Evolutionary conservation across 1,139 yeast genomes (phyloP).

Genomic region (Suhomyces taliae): DNA sequence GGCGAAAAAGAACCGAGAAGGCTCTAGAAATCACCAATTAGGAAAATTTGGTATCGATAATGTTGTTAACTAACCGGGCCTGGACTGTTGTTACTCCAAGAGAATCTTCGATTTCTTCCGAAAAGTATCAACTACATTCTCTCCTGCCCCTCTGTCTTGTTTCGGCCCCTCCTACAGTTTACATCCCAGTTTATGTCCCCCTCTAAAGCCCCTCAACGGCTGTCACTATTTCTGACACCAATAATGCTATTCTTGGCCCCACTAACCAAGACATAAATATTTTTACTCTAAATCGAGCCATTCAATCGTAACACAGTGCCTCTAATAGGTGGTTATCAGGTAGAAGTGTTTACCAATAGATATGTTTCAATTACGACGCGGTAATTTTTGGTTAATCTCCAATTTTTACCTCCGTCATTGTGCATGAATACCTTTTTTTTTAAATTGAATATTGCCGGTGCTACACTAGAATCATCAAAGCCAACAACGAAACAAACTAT

Average conservation of each 20-base stretch:
- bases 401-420: not conserved
- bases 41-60: not conserved
- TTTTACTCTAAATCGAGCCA: not conserved
- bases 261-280: not conserved
- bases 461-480: not conserved
- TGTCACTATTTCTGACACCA: not conserved
- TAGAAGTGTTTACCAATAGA: not conserved
- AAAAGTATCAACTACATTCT: not conserved
- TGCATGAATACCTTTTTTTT: not conserved
- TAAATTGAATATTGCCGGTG: not conserved
- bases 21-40: not conserved
- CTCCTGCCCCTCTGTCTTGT: not conserved
- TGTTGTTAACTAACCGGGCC: not conserved
- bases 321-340: not conserved
- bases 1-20: not conserved
- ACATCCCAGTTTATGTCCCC: not conserved
- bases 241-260: not conserved
- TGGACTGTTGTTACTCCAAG: not conserved
- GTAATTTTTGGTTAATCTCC: not conserved
- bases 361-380: not conserved
- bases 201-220: not conserved
- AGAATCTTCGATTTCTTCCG: no score
- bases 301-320: not conserved
- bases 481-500: not conserved
- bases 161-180: no score